Base-by-base conservation (phyloP, 2,329 filamentous ascomycete species). In the Gnomoniopsis sp. region DNA sequence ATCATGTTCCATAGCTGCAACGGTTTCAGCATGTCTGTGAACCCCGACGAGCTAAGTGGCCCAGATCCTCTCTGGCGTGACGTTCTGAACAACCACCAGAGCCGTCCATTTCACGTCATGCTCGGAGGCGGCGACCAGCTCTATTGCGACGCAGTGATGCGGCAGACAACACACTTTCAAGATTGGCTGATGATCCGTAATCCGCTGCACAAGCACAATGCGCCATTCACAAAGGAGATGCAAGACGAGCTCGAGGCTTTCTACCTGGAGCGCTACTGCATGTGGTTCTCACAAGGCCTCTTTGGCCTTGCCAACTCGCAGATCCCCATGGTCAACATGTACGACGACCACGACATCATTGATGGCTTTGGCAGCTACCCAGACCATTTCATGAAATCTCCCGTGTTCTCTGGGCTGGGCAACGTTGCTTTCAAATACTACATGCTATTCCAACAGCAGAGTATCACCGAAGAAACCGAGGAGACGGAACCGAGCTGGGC, bases 1-100 rank as follows among this genome's bases (percentile, higher is more conserved):
- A 90, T 97, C 71, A 96, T 98, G 92, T 99, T 97, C 76, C 85
- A 98, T 76, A 96, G 90, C 71, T 96, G 95, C 77, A 99, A 99
- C 71, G 95, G 96, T 2, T 99, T 99, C 77, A 93, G 91, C 66
- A 72, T 88, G 53, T 88, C 84, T 58, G 89, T 90, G 23, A 87
- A 96, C 62, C 77, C 91, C 0, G 83, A 96, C 69, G 81, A 87
- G 49, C 88, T 97, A 70, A 95, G 88, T 68, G 95, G 95, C 0
- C 95, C 96, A 0, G 95, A 99, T 74, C 95, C 95, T 1, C 82
- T 99, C 74, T 99, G 96, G 95, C 88, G 93, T 57, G 95, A 99
- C 71, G 91, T 98, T 6, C 79, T 98, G 62, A 97, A 97, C 71
- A 90, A 80, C 22, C 95, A 99, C 70, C 93, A 96, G 72, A 90